These are phyloP conservation scores for Fusarium sambucinum DNA, from an alignment of 2,329 filamentous ascomycete species.

Conservation along the genomic window DNA sequence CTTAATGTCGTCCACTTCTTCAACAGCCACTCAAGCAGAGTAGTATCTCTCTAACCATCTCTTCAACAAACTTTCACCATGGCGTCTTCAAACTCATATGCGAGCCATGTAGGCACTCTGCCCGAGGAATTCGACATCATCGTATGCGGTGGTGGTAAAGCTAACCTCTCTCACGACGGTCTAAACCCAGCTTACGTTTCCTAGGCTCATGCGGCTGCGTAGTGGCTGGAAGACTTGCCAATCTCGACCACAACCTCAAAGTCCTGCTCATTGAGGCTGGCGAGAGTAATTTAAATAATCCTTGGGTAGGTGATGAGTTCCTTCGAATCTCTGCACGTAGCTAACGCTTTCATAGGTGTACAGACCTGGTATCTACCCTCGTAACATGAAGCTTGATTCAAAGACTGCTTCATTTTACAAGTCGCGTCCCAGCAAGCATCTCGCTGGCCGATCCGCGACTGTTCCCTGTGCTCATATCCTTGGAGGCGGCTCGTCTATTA, in stretches of 20 bases:
- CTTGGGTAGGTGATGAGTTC: conserved; percentile 59
- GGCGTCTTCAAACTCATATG: conserved; percentile 36
- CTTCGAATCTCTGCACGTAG: too few relatives aligned
- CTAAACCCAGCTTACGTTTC: too few relatives aligned
- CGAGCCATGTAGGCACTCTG: conserved; percentile 52
- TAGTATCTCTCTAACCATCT: background rate
- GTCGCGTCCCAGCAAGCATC: conserved; percentile 78
- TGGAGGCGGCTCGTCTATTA: conserved; percentile 79
- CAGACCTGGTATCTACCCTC: conserved; percentile 80
- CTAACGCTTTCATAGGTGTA: conserved; percentile 60
- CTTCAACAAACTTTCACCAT: conserved; percentile 23
- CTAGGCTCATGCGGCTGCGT: conserved; percentile 65
- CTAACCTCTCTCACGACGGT: too few relatives aligned
- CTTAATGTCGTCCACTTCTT: background rate
- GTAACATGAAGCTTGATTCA: conserved; percentile 82
- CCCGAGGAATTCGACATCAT: conserved; percentile 87
- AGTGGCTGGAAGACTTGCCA: conserved; percentile 74
- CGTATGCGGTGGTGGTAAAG: conserved; percentile 75
- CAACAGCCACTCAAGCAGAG: background rate
- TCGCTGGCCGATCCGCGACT: conserved; percentile 76
- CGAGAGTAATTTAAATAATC: conserved; percentile 81
- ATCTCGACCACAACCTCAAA: conserved; percentile 78
- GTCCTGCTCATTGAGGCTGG: conserved; percentile 78
- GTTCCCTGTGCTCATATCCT: conserved; percentile 81
- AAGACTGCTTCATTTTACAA: conserved; percentile 87